Evolutionary conservation across 129 eudicot genomes (phyloP), one percentile per base, ranked within the genome.

Genomic region (Centaurea solstitialis): DNA sequence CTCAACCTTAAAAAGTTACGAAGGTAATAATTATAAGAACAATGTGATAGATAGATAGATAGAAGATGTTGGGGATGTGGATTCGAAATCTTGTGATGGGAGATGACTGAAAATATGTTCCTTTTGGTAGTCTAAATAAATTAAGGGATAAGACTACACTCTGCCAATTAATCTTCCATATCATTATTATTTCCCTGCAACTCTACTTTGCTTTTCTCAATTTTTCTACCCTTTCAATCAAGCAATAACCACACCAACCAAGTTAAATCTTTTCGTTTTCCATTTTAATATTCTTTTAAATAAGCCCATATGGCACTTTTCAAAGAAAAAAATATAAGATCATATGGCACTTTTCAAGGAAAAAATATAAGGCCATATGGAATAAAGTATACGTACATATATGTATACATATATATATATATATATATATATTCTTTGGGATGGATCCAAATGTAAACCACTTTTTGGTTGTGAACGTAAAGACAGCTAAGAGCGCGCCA

Each of bases 161-260:
- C 86, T 82, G 68, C 78, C 73, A 65, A 11, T 74, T 57, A 22
- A 38, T 68, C 61, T 78, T 76, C 81, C 69, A n/a, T 76, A 61
- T 76, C 81, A 76, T 82, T 30, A 76, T 82, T 30, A 76, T 76
- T 70, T 76, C 39, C 23, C 82, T 82, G 81, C 81, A 82, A 82
- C 86, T 82, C 82, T 70, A 62, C 80, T 69, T 53, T 82, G 76
- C 71, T 69, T 57, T 68, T 69, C 17, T 43, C 75, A 26, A 26
- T 68, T 68, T 35, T 53, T 65, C 15, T 22, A 76, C 77, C 43
- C 77, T 82, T 76, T 70, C 85, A 70, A 76, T 70, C 77, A 76
- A 57, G 15, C 85, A 81, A 68, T 40, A 53, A 22, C 43, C 76
- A 75, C 40, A 13, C 45, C 18, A 8, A 70, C 47, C 15, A 38